Base-by-base conservation (phyloP, 192 early-diverging fungal genomes). In the Phycomyces nitens region DNA sequence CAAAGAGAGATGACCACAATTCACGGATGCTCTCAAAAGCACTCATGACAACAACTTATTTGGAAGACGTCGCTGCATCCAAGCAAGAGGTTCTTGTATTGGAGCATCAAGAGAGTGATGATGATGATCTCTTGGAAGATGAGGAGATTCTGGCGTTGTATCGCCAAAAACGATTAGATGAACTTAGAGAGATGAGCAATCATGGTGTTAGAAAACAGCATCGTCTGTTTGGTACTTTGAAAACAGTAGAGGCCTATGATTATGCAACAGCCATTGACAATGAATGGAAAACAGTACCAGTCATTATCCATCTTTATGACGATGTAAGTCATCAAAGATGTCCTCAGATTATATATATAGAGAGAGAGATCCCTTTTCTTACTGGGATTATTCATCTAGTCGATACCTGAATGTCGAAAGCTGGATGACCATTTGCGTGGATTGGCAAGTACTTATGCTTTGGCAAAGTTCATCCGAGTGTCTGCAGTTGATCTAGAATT, bases 261-360 rank as follows among this genome's bases (percentile, higher is more conserved):
- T 84, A 82, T 67, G 77, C 74, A 6, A 59, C 39, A 40, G 73
- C 75, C 7, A 82, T 84, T 60, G 83, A 84, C 22, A 69, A 74
- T 15, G 80, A 84, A 58, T 69, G 70, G 62, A 59, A 62, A 40
- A 73, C 76, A 53, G 75, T 82, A 20, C 72, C 75, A 5, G 71
- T 84, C 15, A 56, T 82, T 39, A 70, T 82, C 12, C 83, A 84
- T 62, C 70, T 84, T 41, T 84, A 77, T 57, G 81, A 71, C 41
- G 69, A 82, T 41, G 75, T 83, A 73, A 62, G 64, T 56, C 42
- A 34, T 34, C 29, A 34, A 34, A 34, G 29, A 34, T 34, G 0
- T n/a, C n/a, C n/a, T n/a, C n/a, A n/a, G n/a, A n/a, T n/a, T n/a
- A n/a, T n/a, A n/a, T n/a, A n/a, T n/a, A n/a, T n/a, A n/a, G n/a